phyloP scores from a whole-genome alignment of 148 eudicot genomes.

The Spergularia bocconei region DNA sequence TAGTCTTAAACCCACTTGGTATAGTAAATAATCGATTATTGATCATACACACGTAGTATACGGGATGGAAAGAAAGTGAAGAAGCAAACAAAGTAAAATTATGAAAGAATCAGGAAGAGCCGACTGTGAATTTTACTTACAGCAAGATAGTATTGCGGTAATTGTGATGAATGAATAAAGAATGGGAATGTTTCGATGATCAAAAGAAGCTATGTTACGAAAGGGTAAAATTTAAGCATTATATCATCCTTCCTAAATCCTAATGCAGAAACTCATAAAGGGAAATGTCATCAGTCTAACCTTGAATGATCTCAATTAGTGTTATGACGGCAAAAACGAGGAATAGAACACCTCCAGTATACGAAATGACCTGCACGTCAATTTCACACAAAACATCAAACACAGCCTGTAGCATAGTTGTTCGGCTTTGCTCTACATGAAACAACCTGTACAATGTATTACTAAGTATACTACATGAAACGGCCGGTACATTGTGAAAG shows the following conservation, averaged over 20 bases:
- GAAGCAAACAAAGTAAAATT: background rate
- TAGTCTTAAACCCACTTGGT: too few relatives aligned
- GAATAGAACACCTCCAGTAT: conserved; percentile 81
- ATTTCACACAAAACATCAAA: background rate
- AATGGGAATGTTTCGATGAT: background rate
- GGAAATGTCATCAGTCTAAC: conserved; percentile 23
- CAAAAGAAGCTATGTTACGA: background rate
- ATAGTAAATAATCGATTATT: too few relatives aligned
- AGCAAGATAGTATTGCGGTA: background rate
- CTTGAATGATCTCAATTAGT: conserved; percentile 57
- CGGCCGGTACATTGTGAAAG: too few relatives aligned
- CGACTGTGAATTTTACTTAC: background rate
- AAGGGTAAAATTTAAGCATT: conserved; percentile 5
- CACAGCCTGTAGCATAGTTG: too few relatives aligned
- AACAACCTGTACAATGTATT: background rate
- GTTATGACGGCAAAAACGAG: conserved; percentile 82
- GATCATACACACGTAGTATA: too few relatives aligned
- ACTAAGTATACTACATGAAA: too few relatives aligned
- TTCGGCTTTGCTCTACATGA: background rate
- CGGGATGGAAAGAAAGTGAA: background rate
- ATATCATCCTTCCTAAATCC: background rate
- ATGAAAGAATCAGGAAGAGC: background rate
- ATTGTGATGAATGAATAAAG: conserved; percentile 7
- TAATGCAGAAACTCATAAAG: background rate
- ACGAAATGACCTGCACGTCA: conserved; percentile 64